Evolutionary conservation across 371 early-diverging fungal genomes (phyloP), one percentile per base, ranked within the genome.

Genomic region (Polyrhizophydium stewartii): DNA sequence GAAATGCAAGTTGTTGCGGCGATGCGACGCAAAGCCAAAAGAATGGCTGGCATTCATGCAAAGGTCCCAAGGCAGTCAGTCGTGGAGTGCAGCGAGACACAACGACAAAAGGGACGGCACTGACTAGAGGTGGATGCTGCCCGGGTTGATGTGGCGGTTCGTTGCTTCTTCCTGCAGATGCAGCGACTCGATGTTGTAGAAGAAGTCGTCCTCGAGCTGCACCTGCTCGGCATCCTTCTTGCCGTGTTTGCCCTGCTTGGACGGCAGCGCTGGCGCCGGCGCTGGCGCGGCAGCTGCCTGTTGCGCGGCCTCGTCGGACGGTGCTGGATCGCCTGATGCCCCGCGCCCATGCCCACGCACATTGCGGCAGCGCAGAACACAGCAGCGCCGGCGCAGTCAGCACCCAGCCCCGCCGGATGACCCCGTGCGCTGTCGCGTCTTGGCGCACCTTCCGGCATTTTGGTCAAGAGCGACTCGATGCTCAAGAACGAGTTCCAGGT

Each of bases 21-120:
- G 73, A 56, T 66, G 61, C 1, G 83, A 71, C 51, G 81, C 77
- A 55, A 81, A 81, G 6, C 81, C 81, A 58, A 74, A 81, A 0
- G 74, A 72, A 58, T 69, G 65, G 58, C 77, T 77, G 55, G 27
- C 2, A 27, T 30, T 24, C 28, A 17, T 56, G 7, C 19, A 17
- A 43, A 16, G n/a, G 43, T 43, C 16, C n/a, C n/a, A 43, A n/a
- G n/a, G 16, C n/a, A 43, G n/a, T 43, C 43, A 43, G n/a, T 16
- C 43, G n/a, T 43, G n/a, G n/a, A 43, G n/a, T 43, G 17, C n/a
- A 43, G n/a, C n/a, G n/a, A n/a, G n/a, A n/a, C n/a, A n/a, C n/a
- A n/a, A n/a, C n/a, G n/a, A n/a, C n/a, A n/a, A n/a, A n/a, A n/a
- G n/a, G n/a, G 22, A 13, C n/a, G 38, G 19, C 25, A 30, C 68